Evolutionary conservation across 768 basidiomycete genomes (phyloP).

Genomic region (Tricholoma sp.): DNA sequence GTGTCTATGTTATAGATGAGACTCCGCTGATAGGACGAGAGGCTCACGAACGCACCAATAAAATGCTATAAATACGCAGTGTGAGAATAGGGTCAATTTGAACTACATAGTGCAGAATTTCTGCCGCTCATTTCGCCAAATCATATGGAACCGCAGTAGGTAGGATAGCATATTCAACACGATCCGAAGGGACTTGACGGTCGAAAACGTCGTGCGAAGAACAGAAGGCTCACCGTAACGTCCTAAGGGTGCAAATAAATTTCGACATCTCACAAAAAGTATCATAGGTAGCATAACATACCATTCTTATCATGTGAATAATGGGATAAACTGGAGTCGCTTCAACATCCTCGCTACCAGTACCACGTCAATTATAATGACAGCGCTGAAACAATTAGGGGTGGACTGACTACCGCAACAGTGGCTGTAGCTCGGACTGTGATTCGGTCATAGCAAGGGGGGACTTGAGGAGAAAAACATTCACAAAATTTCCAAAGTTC

Average conservation of each 20-base stretch:
- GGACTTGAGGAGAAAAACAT: not conserved
- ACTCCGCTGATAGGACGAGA: not conserved
- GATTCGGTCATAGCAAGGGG: conserved; percentile 28
- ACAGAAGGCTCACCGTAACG: conserved; percentile 41
- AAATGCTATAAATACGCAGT: conserved; percentile 45
- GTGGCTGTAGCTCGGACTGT: conserved; percentile 37
- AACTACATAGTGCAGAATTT: not conserved
- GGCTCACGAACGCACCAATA: conserved; percentile 49
- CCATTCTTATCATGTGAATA: conserved; percentile 71
- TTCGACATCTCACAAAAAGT: not conserved
- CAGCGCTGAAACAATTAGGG: not conserved
- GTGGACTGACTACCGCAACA: conserved; percentile 35
- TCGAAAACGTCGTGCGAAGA: not conserved
- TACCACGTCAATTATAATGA: not conserved
- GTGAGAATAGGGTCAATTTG: not conserved
- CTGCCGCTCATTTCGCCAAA: not conserved
- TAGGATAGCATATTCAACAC: not conserved
- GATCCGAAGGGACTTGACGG: too few species aligned
- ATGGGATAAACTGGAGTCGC: conserved; percentile 69
- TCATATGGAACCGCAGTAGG: too few species aligned
- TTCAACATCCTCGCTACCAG: conserved; percentile 45
- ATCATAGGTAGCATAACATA: conserved; percentile 28
- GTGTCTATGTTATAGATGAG: conserved; percentile 49
- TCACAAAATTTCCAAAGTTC: not conserved
- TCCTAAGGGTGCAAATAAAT: conserved; percentile 38